phyloP scores from a whole-genome alignment of 1,139 yeast species.

The Debaryomyces fabryi region DNA sequence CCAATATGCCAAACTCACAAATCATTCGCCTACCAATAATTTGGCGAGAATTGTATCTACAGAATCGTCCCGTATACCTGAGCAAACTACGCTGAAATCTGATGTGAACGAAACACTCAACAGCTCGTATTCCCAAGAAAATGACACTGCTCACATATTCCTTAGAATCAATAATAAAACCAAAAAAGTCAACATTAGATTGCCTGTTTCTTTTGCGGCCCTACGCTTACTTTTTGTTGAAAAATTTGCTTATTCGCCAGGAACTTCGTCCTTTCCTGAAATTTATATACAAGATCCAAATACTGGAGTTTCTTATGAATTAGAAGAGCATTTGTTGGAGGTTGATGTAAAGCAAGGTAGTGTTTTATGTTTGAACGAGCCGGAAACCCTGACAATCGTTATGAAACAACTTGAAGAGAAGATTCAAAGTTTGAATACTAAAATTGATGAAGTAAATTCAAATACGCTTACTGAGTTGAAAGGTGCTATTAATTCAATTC shows the following conservation, averaged over 20 bases:
- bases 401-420: slow-evolving; percentile 29
- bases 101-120: neutral
- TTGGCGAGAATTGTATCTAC: slow-evolving; percentile 18
- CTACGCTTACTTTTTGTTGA: slow-evolving; percentile 79
- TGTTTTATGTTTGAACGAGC: slow-evolving; percentile 57
- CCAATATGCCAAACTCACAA: slow-evolving; percentile 80
- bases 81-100: neutral
- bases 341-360: slow-evolving; percentile 62
- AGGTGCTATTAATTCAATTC: slow-evolving; percentile 26
- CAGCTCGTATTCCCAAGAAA: slow-evolving; percentile 3
- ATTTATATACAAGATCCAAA: slow-evolving; percentile 70
- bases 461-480: slow-evolving; percentile 26
- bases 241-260: slow-evolving; percentile 83
- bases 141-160: slow-evolving; percentile 36
- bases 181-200: slow-evolving; percentile 57
- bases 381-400: slow-evolving; percentile 23
- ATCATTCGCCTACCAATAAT: slow-evolving; percentile 36
- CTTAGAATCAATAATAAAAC: slow-evolving; percentile 61
- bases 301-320: slow-evolving; percentile 68
- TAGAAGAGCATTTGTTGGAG: slow-evolving; percentile 66
- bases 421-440: slow-evolving; percentile 32
- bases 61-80: neutral
- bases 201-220: slow-evolving; percentile 62
- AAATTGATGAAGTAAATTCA: slow-evolving; percentile 31
- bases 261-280: slow-evolving; percentile 73